A percentile compares a stretch with the other conserved stretches of the same genome.
Conservation (phyloP, 768 basidiomycete species). For the Agrocybe chaxingu region DNA sequence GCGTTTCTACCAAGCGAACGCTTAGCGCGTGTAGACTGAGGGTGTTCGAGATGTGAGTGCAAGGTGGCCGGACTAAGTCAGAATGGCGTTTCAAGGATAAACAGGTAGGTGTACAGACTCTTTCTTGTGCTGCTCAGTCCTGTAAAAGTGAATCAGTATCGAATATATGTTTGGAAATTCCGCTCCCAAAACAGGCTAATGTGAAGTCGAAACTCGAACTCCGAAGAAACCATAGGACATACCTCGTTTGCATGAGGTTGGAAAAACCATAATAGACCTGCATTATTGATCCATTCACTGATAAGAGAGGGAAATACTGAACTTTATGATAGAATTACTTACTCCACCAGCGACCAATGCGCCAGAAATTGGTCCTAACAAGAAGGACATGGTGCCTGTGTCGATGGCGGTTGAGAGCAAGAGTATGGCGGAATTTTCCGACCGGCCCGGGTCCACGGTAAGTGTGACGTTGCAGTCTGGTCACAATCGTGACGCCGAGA, state of each 20-base stretch:
- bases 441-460: too few relatives aligned
- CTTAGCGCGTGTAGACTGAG: slow-evolving; percentile 42
- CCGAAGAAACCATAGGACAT: slow-evolving; percentile 6
- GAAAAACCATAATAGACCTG: slow-evolving; percentile 75
- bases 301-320: neutral
- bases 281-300: neutral
- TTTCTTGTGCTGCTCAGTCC: slow-evolving; percentile 51
- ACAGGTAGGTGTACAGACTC: slow-evolving; percentile 42
- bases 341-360: slow-evolving; percentile 68
- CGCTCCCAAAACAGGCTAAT: neutral
- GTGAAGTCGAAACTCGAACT: neutral
- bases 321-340: slow-evolving; percentile 17
- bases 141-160: slow-evolving; percentile 18
- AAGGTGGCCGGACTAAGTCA: neutral
- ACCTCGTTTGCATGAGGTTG: slow-evolving; percentile 59
- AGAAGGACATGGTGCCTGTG: slow-evolving; percentile 46
- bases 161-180: neutral
- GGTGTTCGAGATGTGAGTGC: neutral
- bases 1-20: slow-evolving; percentile 47
- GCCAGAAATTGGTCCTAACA: slow-evolving; percentile 67
- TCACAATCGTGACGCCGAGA: too few relatives aligned
- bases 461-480: too few relatives aligned
- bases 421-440: too few relatives aligned
- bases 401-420: neutral
- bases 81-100: neutral